Percentiles rank a stretch among this genome's conserved stretches.
These are phyloP conservation scores for Aphanomyces astaci DNA, from an alignment of 352 stramenopile genomes.

Conservation along the genomic window DNA sequence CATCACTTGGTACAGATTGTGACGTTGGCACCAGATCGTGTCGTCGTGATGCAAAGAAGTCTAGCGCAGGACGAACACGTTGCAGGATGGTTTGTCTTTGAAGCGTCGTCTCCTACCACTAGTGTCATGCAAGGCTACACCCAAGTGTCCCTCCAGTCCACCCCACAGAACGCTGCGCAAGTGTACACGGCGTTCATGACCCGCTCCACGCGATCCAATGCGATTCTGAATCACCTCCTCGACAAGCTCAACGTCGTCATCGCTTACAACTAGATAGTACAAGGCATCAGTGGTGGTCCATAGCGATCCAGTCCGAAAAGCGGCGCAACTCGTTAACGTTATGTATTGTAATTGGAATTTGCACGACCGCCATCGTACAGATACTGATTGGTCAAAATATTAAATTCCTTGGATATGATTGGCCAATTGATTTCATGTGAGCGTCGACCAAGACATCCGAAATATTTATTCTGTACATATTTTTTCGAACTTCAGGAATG, in stretches of 20 bases:
- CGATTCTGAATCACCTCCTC: neutral
- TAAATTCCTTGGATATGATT: too few relatives aligned
- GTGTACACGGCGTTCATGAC: slow-evolving; percentile 11
- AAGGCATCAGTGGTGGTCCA: too few relatives aligned
- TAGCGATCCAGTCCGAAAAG: too few relatives aligned
- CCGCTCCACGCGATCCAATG: slow-evolving; percentile 4
- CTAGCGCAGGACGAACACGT: slow-evolving; percentile 1
- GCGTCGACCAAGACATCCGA: too few relatives aligned
- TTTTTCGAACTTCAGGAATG: too few relatives aligned
- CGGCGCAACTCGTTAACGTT: too few relatives aligned
- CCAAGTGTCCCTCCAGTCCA: neutral
- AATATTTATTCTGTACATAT: too few relatives aligned
- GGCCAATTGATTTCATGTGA: too few relatives aligned
- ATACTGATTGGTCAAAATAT: too few relatives aligned
- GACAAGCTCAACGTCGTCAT: neutral
- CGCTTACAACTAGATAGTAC: too few relatives aligned
- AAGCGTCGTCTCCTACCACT: neutral
- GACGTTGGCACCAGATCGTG: neutral
- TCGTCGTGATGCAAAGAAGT: slow-evolving; percentile 12
- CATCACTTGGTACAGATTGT: neutral
- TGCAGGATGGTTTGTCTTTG: slow-evolving; percentile 5
- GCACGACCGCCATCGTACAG: too few relatives aligned
- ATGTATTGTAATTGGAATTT: too few relatives aligned
- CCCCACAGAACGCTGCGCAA: neutral
- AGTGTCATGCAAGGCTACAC: neutral